Conservation (phyloP, 768 basidiomycete species). For the Pulveroboletus sp. region DNA sequence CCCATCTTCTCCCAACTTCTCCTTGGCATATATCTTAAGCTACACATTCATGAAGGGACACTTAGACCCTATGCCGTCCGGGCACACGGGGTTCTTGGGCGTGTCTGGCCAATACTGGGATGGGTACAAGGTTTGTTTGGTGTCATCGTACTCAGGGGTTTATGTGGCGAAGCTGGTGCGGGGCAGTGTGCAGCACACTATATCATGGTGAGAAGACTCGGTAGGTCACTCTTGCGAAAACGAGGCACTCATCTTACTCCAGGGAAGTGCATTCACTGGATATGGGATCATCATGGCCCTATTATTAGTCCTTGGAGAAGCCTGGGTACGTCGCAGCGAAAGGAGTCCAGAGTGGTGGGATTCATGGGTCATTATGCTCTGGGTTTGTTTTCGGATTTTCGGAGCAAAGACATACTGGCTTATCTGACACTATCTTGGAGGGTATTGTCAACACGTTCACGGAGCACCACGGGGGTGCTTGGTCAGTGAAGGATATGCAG, state of each 20-base stretch:
- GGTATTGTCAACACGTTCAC: constrained; percentile 84
- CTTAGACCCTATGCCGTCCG: constrained; percentile 66
- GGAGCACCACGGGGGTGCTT: constrained; percentile 73
- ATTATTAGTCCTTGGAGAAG: constrained; percentile 69
- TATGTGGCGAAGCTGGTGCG: constrained; percentile 67
- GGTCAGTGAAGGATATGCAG: constrained; percentile 94
- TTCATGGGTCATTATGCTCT: constrained; percentile 59
- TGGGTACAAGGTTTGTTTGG: constrained; percentile 92
- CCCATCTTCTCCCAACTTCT: constrained; percentile 63
- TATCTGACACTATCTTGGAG: not conserved
- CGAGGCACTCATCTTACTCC: constrained; percentile 4
- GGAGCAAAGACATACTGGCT: not conserved
- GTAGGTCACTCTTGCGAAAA: constrained; percentile 1
- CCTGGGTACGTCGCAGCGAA: constrained; percentile 67
- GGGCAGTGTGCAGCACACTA: constrained; percentile 89
- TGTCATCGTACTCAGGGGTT: constrained; percentile 64
- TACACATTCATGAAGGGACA: constrained; percentile 80
- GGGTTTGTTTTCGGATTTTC: constrained; percentile 36
- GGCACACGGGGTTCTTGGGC: constrained; percentile 77
- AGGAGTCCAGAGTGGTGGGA: constrained; percentile 85
- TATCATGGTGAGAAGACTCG: constrained; percentile 51
- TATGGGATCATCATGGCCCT: constrained; percentile 82
- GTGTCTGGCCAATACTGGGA: constrained; percentile 75
- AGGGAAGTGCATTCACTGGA: constrained; percentile 85
- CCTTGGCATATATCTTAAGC: constrained; percentile 85